These are phyloP conservation scores for Pythium aquatile DNA, from an alignment of 352 stramenopile species.

Conservation along the genomic window DNA sequence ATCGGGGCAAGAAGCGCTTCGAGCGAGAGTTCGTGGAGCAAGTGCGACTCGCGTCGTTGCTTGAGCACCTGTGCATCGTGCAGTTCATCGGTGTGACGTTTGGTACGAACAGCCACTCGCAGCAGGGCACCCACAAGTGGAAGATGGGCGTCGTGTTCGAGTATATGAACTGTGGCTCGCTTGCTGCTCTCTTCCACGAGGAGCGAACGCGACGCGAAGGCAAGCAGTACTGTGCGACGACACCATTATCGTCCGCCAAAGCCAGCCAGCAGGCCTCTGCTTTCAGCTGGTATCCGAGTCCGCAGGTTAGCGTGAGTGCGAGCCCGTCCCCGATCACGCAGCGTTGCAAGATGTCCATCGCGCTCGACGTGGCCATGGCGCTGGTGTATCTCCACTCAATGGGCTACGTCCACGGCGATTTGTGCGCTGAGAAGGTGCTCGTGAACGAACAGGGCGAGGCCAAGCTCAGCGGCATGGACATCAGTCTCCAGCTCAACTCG, in stretches of 20 bases:
- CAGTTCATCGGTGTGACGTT: conserved; percentile 81
- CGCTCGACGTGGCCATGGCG: conserved; percentile 76
- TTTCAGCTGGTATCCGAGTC: conserved; percentile 38
- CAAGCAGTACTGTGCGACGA: conserved; percentile 37
- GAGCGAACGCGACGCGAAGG: conserved; percentile 60
- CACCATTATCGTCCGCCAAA: not conserved
- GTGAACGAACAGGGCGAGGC: conserved; percentile 74
- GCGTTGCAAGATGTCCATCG: conserved; percentile 73
- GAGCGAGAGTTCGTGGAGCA: conserved; percentile 68
- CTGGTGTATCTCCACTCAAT: conserved; percentile 73
- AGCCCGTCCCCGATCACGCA: not conserved
- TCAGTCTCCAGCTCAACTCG: conserved; percentile 35
- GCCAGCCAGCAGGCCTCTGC: not conserved
- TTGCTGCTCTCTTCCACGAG: conserved; percentile 54
- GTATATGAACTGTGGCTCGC: conserved; percentile 68
- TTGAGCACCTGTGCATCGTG: conserved; percentile 70
- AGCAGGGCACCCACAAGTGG: conserved; percentile 38
- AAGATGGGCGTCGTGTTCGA: conserved; percentile 72
- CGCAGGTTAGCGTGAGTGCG: conserved; percentile 44
- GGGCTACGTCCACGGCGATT: conserved; percentile 54
- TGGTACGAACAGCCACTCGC: conserved; percentile 38
- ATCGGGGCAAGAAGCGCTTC: conserved; percentile 25
- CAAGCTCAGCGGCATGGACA: conserved; percentile 73
- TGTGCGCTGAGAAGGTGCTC: conserved; percentile 65
- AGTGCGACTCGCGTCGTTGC: conserved; percentile 52